Base-by-base conservation (phyloP, 116 monocot genomes). In the Zostera marina region DNA sequence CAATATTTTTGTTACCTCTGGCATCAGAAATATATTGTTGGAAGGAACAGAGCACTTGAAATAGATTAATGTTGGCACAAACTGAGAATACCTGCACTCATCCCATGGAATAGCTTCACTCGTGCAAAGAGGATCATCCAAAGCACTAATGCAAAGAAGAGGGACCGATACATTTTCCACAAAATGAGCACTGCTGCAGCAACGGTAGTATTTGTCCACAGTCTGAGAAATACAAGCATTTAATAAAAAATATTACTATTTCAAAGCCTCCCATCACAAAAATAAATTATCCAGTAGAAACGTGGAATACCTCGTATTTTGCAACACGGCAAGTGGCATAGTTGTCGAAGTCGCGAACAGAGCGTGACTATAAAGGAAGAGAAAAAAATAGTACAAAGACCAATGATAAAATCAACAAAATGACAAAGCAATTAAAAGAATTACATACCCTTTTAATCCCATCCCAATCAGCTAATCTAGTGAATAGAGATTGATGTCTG, bases 41-140 rank as follows among this genome's bases (percentile, higher is more conserved):
- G n/a, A n/a, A n/a, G n/a, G n/a, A 9, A 1, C 41, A 15, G 3
- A 17, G 42, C 58, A 58, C 17, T 41, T 58, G 20, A 19, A 58
- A 14, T 19, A 49, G 19, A 7, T 49, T 19, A 55, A 47, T 26
- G 10, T 52, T 14, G 26, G 20, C 6, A 38, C 20, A 17, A 16
- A 44, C 10, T 45, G 32, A 9, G 2, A 26, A 15, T 69, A 83
- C 98, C 90, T 90, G 77, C 98, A 98, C 63, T 98, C 98, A 70
- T 98, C 98, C 86, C 86, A 98, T 22, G 98, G 98, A 78, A 98
- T 98, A 11, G 91, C 98, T 69, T 98, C 98, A 65, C 67, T 83
- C 32, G 98, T 83, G 60, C 98, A 98, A 45, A 98, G 61, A 20
- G 98, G 98, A 71, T 98, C 98, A 77, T 98, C 98, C 47, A 98